phyloP scores from a whole-genome alignment of 306 rosid genomes.

The Vigna hirtella region DNA sequence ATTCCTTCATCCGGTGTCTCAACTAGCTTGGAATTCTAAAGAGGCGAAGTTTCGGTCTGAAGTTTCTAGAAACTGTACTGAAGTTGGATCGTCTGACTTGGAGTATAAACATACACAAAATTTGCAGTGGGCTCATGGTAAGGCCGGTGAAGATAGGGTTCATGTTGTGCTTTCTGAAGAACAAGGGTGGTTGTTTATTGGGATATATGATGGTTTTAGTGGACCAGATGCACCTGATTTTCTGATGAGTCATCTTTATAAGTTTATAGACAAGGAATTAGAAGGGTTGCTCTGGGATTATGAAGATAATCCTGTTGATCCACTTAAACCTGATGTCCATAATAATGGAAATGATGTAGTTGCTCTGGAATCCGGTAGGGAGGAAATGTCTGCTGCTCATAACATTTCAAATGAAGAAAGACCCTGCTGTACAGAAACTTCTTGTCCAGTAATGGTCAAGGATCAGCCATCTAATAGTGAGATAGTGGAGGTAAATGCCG shows the following conservation, averaged over 20 bases:
- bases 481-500: constrained; percentile 56
- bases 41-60: constrained; percentile 61
- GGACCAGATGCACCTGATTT: constrained; percentile 84
- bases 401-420: constrained; percentile 48
- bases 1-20: constrained; percentile 64
- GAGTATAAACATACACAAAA: constrained; percentile 60
- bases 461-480: constrained; percentile 51
- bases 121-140: constrained; percentile 84
- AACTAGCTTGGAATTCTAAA: constrained; percentile 63
- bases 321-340: constrained; percentile 41
- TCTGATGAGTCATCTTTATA: constrained; percentile 72
- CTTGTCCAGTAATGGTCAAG: constrained; percentile 40
- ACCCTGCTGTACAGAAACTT: constrained; percentile 40
- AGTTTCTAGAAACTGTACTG: constrained; percentile 50
- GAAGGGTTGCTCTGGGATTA: constrained; percentile 77
- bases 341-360: constrained; percentile 34
- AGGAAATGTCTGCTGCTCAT: constrained; percentile 42
- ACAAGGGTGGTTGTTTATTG: constrained; percentile 81
- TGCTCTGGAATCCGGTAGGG: constrained; percentile 43
- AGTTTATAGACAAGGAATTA: constrained; percentile 65
- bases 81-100: constrained; percentile 53
- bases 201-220: constrained; percentile 77
- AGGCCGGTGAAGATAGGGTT: constrained; percentile 82
- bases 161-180: constrained; percentile 78
- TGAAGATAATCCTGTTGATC: constrained; percentile 55